phyloP scores from a whole-genome alignment of 2,329 filamentous ascomycete genomes.

The Curvularia sp. region DNA sequence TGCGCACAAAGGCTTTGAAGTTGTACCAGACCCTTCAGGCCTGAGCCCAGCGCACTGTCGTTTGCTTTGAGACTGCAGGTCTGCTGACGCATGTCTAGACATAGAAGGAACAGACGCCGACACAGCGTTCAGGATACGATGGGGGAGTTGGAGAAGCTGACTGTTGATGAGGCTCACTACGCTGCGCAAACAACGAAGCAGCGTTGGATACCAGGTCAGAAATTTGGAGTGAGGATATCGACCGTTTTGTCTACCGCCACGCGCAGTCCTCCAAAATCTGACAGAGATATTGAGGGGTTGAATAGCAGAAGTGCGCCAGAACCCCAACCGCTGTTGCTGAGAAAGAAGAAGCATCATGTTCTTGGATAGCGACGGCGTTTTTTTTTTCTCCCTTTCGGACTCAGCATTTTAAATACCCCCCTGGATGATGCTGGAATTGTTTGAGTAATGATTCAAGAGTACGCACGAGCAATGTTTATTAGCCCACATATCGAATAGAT shows the following conservation, averaged over 20 bases:
- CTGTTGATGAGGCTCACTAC: background rate
- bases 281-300: constrained; percentile 1
- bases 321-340: constrained; percentile 4
- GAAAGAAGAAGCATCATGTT: constrained; percentile 16
- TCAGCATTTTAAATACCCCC: constrained; percentile 7
- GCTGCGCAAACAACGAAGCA: background rate
- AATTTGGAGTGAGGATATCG: constrained; percentile 5
- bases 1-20: constrained; percentile 43
- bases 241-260: background rate
- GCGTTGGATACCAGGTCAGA: background rate
- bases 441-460: background rate
- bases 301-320: background rate
- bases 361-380: constrained; percentile 20
- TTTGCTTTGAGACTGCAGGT: constrained; percentile 9
- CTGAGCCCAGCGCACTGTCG: constrained; percentile 3
- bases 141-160: background rate
- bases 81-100: constrained; percentile 12
- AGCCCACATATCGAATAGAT: background rate
- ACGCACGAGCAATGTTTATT: background rate
- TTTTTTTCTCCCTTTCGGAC: background rate
- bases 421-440: background rate
- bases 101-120: background rate
- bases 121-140: background rate
- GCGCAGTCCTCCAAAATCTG: constrained; percentile 1
- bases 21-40: constrained; percentile 31